Evolutionary conservation across 2,329 filamentous ascomycete genomes (phyloP), one percentile per base, ranked within the genome.

Genomic region (Colletotrichum sansevieriae): DNA sequence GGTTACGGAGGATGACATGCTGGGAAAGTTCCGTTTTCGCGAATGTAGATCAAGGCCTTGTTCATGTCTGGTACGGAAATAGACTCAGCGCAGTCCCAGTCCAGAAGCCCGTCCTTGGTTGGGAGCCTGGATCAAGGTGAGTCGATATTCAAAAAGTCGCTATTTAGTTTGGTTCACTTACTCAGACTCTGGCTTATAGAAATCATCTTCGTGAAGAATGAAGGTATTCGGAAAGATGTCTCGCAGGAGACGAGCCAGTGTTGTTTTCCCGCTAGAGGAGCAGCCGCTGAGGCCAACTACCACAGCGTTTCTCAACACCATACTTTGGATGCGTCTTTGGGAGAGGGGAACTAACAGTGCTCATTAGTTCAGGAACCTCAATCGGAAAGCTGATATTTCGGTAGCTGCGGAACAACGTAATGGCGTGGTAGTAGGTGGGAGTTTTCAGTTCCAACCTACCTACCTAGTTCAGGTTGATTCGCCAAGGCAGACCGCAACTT

Each of bases 161-260:
- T 11, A 41, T 3, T 22, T 5, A 6, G 37, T 39, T 39, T 39
- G 4, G 37, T 35, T 6, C 46, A 80, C 85, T 76, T 75, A 93
- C 87, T 94, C 86, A 35, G 86, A 81, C 77, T 98, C 95, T 1
- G 92, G 84, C 72, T 89, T 90, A 82, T 97, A 99, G 78, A 98
- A 99, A 80, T 99, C 96, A 82, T 99, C 96, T 78, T 97, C 90
- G 78, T 99, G 96, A 22, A 99, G 86, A 75, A 98, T 92, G 76
- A 94, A 95, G 15, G 90, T 86, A 72, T 86, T 84, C 9, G 90
- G 90, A 75, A 98, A 94, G 72, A 97, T 90, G 76, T 93, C 90
- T 67, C 94, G 90, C 18, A 99, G 85, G 12, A 98, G 85, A 2
- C 95, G 89, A 20, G 94, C 92, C 13, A 99, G 87, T 2, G 96